phyloP scores from a whole-genome alignment of 768 basidiomycete species.

The Kondoa malvinella region DNA sequence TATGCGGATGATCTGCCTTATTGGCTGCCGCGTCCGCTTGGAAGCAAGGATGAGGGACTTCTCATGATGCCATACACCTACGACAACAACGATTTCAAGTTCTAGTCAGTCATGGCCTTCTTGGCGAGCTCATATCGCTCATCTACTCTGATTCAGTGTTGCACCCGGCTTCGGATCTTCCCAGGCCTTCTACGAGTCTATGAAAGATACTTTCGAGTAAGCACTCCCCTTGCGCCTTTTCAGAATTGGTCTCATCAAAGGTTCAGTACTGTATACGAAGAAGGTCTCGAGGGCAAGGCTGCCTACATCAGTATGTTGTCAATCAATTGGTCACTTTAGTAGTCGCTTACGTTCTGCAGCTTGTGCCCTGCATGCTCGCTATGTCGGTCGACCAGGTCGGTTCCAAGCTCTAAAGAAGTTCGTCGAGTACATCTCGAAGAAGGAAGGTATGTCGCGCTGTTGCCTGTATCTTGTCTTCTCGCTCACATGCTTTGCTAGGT shows the following conservation, averaged over 20 bases:
- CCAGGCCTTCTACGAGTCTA: slow-evolving; percentile 22
- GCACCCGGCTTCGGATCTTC: slow-evolving; percentile 22
- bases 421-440: slow-evolving; percentile 18
- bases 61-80: slow-evolving; percentile 14
- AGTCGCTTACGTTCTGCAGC: neutral
- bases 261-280: slow-evolving; percentile 22
- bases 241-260: too few relatives aligned
- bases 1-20: slow-evolving; percentile 22
- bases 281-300: slow-evolving; percentile 18
- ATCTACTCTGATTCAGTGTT: slow-evolving; percentile 16
- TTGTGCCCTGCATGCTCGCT: slow-evolving; percentile 12
- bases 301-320: slow-evolving; percentile 9
- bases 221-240: too few relatives aligned
- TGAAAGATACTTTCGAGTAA: slow-evolving; percentile 12
- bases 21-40: slow-evolving; percentile 12
- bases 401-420: slow-evolving; percentile 19
- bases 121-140: neutral
- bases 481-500: neutral
- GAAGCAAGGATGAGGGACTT: slow-evolving; percentile 11
- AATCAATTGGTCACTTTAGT: neutral
- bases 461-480: neutral
- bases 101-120: neutral
- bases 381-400: slow-evolving; percentile 22
- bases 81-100: slow-evolving; percentile 14
- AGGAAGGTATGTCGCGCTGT: neutral